Conservation (phyloP, 306 rosid genomes). For the Lathyrus aphaca region DNA sequence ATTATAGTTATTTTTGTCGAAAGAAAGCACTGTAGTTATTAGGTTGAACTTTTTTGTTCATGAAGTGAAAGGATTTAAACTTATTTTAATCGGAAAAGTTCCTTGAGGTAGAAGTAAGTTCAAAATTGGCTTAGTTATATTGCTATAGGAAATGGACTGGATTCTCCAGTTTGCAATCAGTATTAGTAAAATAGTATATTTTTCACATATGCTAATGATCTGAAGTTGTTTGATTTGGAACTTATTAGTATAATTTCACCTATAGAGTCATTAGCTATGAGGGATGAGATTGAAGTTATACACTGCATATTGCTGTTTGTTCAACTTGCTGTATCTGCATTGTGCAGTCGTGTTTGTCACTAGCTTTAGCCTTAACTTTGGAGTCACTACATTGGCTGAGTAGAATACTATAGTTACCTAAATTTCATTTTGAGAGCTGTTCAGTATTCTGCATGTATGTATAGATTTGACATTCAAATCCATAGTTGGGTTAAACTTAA, state of each 20-base stretch:
- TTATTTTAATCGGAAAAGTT: not conserved
- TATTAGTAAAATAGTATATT: not conserved
- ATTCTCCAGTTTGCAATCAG: not conserved
- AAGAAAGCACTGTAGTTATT: not conserved
- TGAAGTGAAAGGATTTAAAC: not conserved
- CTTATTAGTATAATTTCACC: not conserved
- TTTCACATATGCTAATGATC: not conserved
- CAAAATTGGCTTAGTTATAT: not conserved
- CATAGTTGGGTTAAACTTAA: not conserved
- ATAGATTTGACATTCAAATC: not conserved
- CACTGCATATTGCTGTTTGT: not conserved
- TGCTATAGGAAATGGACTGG: conserved; percentile 1
- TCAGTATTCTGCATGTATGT: not conserved
- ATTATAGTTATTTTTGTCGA: not conserved
- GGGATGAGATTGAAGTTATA: not conserved
- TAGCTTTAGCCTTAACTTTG: conserved; percentile 22
- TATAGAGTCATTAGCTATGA: not conserved
- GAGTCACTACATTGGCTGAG: conserved; percentile 15
- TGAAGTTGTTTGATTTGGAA: conserved; percentile 3
- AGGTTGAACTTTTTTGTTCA: not conserved
- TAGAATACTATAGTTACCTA: not conserved
- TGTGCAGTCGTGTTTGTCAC: not conserved
- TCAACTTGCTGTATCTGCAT: not conserved
- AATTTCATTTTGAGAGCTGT: conserved; percentile 9
- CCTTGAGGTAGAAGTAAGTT: not conserved